These are phyloP conservation scores for Scleromitrula shiraiana DNA, from an alignment of 2,329 filamentous ascomycete species.

Conservation along the genomic window DNA sequence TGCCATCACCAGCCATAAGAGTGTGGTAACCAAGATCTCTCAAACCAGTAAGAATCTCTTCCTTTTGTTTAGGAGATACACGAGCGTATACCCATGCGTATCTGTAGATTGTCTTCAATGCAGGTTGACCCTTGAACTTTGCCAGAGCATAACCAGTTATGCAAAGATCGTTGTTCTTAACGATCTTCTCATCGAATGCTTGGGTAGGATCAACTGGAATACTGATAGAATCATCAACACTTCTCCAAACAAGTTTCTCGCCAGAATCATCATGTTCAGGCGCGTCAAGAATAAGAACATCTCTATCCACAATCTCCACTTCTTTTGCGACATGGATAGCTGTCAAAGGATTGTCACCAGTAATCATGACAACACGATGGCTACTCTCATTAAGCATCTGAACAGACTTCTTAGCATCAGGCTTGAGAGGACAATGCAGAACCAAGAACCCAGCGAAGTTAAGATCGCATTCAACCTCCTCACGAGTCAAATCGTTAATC, in stretches of 20 bases:
- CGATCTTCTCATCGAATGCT: slow-evolving; percentile 70
- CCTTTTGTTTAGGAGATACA: slow-evolving; percentile 97
- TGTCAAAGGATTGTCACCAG: slow-evolving; percentile 93
- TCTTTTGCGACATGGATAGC: slow-evolving; percentile 91
- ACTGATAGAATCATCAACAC: slow-evolving; percentile 80
- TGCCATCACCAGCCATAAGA: slow-evolving; percentile 96
- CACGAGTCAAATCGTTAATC: slow-evolving; percentile 91
- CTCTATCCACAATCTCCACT: slow-evolving; percentile 95
- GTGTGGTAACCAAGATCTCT: slow-evolving; percentile 98
- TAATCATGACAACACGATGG: slow-evolving; percentile 98
- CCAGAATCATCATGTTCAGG: slow-evolving; percentile 82
- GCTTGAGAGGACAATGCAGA: slow-evolving; percentile 90
- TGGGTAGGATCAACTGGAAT: slow-evolving; percentile 79
- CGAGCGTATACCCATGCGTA: slow-evolving; percentile 97
- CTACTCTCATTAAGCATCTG: slow-evolving; percentile 98
- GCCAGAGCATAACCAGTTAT: slow-evolving; percentile 89
- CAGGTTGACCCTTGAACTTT: slow-evolving; percentile 77
- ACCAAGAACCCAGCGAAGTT: slow-evolving; percentile 93
- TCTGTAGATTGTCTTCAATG: slow-evolving; percentile 69
- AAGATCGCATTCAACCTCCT: slow-evolving; percentile 78
- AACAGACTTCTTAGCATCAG: slow-evolving; percentile 88
- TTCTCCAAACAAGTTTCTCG: slow-evolving; percentile 84
- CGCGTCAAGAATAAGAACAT: slow-evolving; percentile 88
- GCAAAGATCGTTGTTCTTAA: slow-evolving; percentile 84
- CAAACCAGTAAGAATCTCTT: slow-evolving; percentile 92